phyloP scores from a whole-genome alignment of 768 basidiomycete genomes.

The Hericium erinaceus region DNA sequence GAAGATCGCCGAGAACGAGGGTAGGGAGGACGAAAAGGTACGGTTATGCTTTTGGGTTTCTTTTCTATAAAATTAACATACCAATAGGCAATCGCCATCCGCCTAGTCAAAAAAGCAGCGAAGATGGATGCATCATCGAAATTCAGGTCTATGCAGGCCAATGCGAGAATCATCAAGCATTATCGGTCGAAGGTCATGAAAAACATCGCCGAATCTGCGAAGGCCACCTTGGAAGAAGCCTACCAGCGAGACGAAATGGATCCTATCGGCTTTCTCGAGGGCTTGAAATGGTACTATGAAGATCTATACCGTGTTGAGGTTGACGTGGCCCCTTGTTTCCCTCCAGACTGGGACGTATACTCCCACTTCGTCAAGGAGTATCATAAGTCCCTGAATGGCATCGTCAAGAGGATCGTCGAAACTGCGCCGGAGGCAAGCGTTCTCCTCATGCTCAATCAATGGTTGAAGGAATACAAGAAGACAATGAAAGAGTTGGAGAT shows the following conservation, averaged over 20 bases:
- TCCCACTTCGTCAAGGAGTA: conserved; percentile 78
- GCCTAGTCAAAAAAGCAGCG: conserved; percentile 89
- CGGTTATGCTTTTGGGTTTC: conserved; percentile 2
- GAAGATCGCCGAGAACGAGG: conserved; percentile 92
- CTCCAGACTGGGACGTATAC: conserved; percentile 85
- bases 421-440: conserved; percentile 83
- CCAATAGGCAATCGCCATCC: conserved; percentile 79
- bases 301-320: conserved; percentile 90
- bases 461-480: conserved; percentile 93
- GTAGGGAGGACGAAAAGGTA: conserved; percentile 90
- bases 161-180: conserved; percentile 89
- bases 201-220: conserved; percentile 70
- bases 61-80: not conserved
- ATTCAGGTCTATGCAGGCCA: conserved; percentile 88
- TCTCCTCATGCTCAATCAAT: conserved; percentile 78
- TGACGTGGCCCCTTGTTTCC: conserved; percentile 87
- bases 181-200: conserved; percentile 87
- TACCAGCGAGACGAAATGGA: conserved; percentile 54
- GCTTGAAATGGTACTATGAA: conserved; percentile 85
- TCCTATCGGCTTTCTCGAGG: conserved; percentile 65
- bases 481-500: conserved; percentile 93
- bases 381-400: conserved; percentile 74
- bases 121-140: conserved; percentile 89
- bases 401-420: conserved; percentile 59
- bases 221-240: conserved; percentile 57